Evolutionary conservation across 163 green algal genomes (phyloP).

Genomic region (Smithsoniella earleae): DNA sequence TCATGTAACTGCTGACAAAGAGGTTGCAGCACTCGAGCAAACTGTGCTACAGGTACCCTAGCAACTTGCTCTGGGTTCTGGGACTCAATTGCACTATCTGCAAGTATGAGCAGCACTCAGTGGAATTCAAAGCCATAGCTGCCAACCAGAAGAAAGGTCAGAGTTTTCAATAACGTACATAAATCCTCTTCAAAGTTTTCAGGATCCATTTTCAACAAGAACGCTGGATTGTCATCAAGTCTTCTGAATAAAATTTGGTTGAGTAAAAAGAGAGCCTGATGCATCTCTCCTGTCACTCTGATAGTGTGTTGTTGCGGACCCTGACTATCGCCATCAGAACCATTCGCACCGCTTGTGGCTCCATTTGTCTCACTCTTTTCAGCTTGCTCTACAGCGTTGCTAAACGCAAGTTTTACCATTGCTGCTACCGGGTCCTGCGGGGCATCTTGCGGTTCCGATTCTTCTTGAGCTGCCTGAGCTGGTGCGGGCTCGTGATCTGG

Average conservation of each 20-base stretch:
- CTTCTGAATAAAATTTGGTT: background rate
- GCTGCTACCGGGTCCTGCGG: no score
- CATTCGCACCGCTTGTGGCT: no score
- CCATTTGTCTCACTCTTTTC: no score
- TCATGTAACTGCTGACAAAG: conserved; percentile 15
- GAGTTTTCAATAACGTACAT: background rate
- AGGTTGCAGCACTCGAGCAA: background rate
- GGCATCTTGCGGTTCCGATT: no score
- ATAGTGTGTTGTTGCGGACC: background rate
- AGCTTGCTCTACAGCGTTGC: no score
- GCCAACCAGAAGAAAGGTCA: background rate
- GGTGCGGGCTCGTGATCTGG: no score
- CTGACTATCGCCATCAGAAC: no score
- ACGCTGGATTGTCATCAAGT: background rate
- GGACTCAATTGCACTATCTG: background rate
- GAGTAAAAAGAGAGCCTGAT: background rate
- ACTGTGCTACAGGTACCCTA: background rate
- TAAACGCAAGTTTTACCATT: no score
- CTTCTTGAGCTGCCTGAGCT: no score
- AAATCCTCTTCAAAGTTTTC: conserved; percentile 11
- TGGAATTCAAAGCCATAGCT: background rate
- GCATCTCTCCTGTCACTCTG: background rate
- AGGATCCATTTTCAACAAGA: conserved; percentile 16
- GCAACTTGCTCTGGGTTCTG: background rate
- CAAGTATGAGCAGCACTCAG: background rate